phyloP scores from a whole-genome alignment of 805 yeast genomes.

The Kuraishia ogatae region DNA sequence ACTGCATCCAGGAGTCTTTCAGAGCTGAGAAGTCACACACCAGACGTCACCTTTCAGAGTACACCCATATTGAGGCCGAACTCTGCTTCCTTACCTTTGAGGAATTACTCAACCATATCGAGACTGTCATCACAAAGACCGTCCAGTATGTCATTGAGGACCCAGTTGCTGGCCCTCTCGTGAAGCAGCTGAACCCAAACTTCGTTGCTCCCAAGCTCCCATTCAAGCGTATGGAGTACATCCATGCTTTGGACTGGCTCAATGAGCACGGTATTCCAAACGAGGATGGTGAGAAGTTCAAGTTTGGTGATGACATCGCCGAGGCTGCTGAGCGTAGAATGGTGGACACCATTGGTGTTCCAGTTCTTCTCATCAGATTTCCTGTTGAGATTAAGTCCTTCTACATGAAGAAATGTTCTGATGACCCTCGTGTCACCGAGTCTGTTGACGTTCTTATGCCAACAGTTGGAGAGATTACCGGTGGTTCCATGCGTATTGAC shows the following conservation, averaged over 20 bases:
- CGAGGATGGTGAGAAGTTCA: constrained; percentile 89
- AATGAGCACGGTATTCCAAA: constrained; percentile 90
- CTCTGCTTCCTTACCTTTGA: constrained; percentile 82
- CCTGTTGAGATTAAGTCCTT: constrained; percentile 96
- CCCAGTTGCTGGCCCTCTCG: constrained; percentile 85
- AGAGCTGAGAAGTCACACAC: constrained; percentile 99
- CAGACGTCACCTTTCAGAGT: constrained; percentile 94
- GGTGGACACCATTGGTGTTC: constrained; percentile 92
- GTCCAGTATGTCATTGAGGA: constrained; percentile 77
- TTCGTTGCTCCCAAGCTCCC: constrained; percentile 80
- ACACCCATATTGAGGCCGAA: constrained; percentile 96
- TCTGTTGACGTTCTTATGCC: constrained; percentile 99
- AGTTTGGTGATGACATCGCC: constrained; percentile 98
- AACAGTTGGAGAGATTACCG: constrained; percentile 96
- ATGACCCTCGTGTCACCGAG: constrained; percentile 93
- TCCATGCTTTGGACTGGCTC: constrained; percentile 90
- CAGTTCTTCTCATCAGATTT: constrained; percentile 88
- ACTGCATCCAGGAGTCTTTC: constrained; percentile 96
- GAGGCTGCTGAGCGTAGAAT: constrained; percentile 99
- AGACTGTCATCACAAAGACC: constrained; percentile 59
- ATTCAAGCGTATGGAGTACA: constrained; percentile 85
- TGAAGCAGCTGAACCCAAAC: constrained; percentile 87
- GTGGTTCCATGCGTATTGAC: constrained; percentile 97
- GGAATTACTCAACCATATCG: constrained; percentile 79
- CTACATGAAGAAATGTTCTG: constrained; percentile 90